These are phyloP conservation scores for Stagonosporopsis vannaccii DNA, from an alignment of 2,329 filamentous ascomycete genomes.

Conservation along the genomic window DNA sequence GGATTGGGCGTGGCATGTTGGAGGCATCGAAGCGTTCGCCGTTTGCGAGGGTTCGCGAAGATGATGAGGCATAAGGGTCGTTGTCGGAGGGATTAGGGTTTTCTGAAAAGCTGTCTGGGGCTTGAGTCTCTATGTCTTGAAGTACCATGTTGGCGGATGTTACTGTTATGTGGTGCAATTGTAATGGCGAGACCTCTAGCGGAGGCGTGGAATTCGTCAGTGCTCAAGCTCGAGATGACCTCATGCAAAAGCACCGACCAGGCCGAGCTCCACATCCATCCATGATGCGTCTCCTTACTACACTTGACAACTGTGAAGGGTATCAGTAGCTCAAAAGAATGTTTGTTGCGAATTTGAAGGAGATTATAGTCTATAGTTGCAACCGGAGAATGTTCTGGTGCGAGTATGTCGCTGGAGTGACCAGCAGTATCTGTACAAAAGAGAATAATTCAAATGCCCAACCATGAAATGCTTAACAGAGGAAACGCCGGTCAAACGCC, in stretches of 20 bases:
- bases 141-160: conserved; percentile 49
- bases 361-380: conserved; percentile 6
- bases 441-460: conserved; percentile 1
- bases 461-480: conserved; percentile 9
- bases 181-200: conserved; percentile 35
- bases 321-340: neutral
- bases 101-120: conserved; percentile 42
- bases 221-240: conserved; percentile 36
- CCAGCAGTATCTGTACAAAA: conserved; percentile 26
- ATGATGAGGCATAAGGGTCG: conserved; percentile 46
- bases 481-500: conserved; percentile 5
- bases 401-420: conserved; percentile 8
- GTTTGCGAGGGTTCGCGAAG: conserved; percentile 12
- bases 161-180: conserved; percentile 5
- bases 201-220: conserved; percentile 23
- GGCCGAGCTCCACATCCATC: conserved; percentile 14
- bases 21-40: conserved; percentile 46
- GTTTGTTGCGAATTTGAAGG: neutral
- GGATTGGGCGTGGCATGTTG: conserved; percentile 47
- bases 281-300: conserved; percentile 6
- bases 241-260: conserved; percentile 29
- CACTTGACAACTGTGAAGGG: neutral
- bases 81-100: conserved; percentile 44
- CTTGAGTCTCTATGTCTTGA: conserved; percentile 44
- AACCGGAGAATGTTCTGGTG: neutral